Evolutionary conservation across 2,329 filamentous ascomycete species (phyloP).

Genomic region (Monosporascus cannonballus): DNA sequence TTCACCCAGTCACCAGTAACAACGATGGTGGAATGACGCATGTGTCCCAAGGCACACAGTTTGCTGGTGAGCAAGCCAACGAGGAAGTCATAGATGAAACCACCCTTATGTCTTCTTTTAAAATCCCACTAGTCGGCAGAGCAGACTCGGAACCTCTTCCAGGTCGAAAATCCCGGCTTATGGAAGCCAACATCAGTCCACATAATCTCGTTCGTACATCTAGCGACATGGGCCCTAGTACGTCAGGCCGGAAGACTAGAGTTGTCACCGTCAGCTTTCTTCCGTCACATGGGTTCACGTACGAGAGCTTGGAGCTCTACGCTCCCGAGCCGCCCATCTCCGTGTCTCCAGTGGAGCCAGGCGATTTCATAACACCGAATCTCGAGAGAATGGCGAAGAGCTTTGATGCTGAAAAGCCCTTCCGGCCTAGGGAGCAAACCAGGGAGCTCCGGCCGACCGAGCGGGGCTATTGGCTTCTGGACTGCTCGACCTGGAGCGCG

Average conservation of each 20-base stretch:
- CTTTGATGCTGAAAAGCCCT: conserved; percentile 47
- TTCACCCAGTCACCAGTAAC: neutral
- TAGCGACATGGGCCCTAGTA: conserved; percentile 28
- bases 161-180: conserved; percentile 18
- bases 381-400: conserved; percentile 47
- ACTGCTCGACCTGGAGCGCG: conserved; percentile 48
- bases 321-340: conserved; percentile 49
- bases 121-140: conserved; percentile 7
- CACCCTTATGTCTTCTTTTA: conserved; percentile 13
- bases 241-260: conserved; percentile 8
- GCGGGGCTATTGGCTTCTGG: conserved; percentile 71
- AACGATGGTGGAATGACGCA: neutral
- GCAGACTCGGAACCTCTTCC: conserved; percentile 29
- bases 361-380: conserved; percentile 49
- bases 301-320: conserved; percentile 41
- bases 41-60: neutral
- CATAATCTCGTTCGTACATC: conserved; percentile 23
- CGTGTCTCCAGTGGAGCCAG: conserved; percentile 32
- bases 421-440: conserved; percentile 41
- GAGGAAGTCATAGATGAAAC: conserved; percentile 22
- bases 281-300: conserved; percentile 18
- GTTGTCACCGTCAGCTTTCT: conserved; percentile 16
- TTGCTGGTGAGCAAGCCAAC: conserved; percentile 4
- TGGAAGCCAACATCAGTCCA: conserved; percentile 7
- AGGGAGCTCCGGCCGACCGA: conserved; percentile 54